Base-by-base conservation (phyloP, 352 stramenopile genomes). In the Lagenidium giganteum region DNA sequence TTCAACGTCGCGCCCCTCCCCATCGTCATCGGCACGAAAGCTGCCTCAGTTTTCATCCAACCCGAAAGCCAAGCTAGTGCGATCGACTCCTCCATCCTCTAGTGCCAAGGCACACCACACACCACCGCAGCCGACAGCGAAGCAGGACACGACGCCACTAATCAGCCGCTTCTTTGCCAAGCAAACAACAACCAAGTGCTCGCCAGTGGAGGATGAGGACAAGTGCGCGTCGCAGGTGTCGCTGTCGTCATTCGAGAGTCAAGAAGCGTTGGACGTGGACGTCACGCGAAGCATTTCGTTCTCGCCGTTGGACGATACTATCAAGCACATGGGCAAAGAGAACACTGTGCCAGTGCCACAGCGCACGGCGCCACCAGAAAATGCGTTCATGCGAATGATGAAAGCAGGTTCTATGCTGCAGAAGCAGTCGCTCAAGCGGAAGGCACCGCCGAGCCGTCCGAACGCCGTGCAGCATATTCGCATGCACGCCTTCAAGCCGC, bases 381-480 rank as follows among this genome's bases (percentile, higher is more conserved):
- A 83, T n/a, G 80, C 80, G 2, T 93, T 93, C 45, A 70, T 75
- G 23, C 64, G 80, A 20, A 87, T 93, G 74, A 87, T 93, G 71
- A 58, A 64, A 12, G 80, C 80, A 16, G 77, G 76, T 0, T 76
- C 72, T 20, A 51, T 67, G 39, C 48, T 85, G 11, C 64, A 76
- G 18, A 72, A 75, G 25, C 54, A 79, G 14, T 70, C 66, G 17
- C 47, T 74, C 24, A 87, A 83, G 49, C 73, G 80, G 21, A 71
- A 72, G 41, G 70, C 59, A 41, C 24, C 8, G 40, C n/a, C 23
- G 36, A 50, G n/a, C n/a, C n/a, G n/a, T n/a, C n/a, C n/a, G n/a
- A n/a, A n/a, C n/a, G n/a, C n/a, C n/a, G n/a, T n/a, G n/a, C n/a
- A n/a, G n/a, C n/a, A n/a, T n/a, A n/a, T n/a, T n/a, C n/a, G n/a